A percentile compares a stretch with the other conserved stretches of the same genome.
Evolutionary conservation across 371 early-diverging fungal genomes (phyloP).

Genomic region (Mucor plumbeus): DNA sequence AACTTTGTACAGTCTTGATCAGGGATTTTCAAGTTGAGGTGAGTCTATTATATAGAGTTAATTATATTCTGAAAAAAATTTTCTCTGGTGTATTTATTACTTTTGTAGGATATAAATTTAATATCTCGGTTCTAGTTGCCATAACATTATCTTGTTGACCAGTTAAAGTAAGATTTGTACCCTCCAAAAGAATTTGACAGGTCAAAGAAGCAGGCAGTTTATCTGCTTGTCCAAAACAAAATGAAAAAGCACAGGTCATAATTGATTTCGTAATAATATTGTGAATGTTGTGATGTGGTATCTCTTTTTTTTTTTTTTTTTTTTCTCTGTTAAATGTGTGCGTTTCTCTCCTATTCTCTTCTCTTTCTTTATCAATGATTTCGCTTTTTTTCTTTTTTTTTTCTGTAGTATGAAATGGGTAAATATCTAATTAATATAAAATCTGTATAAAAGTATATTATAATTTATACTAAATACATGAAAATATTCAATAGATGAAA

Average conservation of each 20-base stretch:
- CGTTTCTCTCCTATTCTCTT: not conserved
- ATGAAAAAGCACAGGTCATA: conserved; percentile 34
- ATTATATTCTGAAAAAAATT: not conserved
- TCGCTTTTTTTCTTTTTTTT: conserved; percentile 9
- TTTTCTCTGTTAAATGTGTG: not conserved
- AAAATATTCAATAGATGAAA: conserved; percentile 4
- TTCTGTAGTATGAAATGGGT: conserved; percentile 2
- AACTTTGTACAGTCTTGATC: conserved; percentile 38
- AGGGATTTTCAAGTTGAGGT: conserved; percentile 47
- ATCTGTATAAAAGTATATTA: not conserved
- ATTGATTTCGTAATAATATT: conserved; percentile 4
- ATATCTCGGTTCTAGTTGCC: conserved; percentile 51
- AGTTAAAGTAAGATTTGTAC: conserved; percentile 49
- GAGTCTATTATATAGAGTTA: conserved; percentile 29
- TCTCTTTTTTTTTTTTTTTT: not conserved
- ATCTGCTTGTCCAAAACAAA: conserved; percentile 33
- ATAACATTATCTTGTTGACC: conserved; percentile 47
- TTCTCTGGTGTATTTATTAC: conserved; percentile 27
- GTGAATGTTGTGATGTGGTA: not conserved
- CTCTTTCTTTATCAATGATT: not conserved
- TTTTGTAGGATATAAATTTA: conserved; percentile 47
- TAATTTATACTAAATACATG: conserved; percentile 8
- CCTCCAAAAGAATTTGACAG: conserved; percentile 43
- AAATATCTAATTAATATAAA: conserved; percentile 8
- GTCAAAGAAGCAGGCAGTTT: conserved; percentile 43